Evolutionary conservation across 78 protist genomes (phyloP), one percentile per base, ranked within the genome.

Genomic region (Pigoraptor vietnamica): DNA sequence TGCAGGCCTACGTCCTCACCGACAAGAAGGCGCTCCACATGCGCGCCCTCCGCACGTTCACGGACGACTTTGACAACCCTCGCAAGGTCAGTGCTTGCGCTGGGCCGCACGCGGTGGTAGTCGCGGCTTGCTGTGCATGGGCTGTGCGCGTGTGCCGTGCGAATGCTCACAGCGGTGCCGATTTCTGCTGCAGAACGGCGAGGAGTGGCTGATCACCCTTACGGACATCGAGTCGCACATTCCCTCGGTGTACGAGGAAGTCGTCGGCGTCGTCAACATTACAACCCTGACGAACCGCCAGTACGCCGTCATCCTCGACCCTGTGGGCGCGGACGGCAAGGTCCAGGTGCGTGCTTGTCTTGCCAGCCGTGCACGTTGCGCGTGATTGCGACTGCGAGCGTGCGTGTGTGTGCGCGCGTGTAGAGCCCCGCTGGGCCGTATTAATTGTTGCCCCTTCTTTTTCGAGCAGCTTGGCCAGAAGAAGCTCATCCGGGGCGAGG

Each of bases 301-400:
- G 93, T 97, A 95, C 95, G 94, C 96, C 96, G 96, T 96, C 40
- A 95, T 97, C 23, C 23, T 95, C 35, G 96, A 97, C 92, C 98
- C 98, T 83, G 56, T 94, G 48, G 96, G 91, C 91, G 39, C 86
- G 33, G 79, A 86, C 89, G 96, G 97, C 83, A 81, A 90, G 87
- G 89, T 87, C 79, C 91, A 90, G 67, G 67, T 48, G 67, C 29
- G 67, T n/a, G n/a, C n/a, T n/a, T n/a, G n/a, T n/a, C n/a, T n/a
- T n/a, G n/a, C n/a, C n/a, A n/a, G n/a, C n/a, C n/a, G n/a, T n/a
- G n/a, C n/a, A n/a, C n/a, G n/a, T n/a, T n/a, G n/a, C n/a, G n/a
- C n/a, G n/a, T n/a, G n/a, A n/a, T n/a, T n/a, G n/a, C n/a, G n/a
- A n/a, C n/a, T n/a, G n/a, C n/a, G n/a, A n/a, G n/a, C n/a, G n/a